These are phyloP conservation scores for Hyaloscypha hepaticicola DNA, from an alignment of 495 filamentous ascomycete genomes.

Conservation along the genomic window DNA sequence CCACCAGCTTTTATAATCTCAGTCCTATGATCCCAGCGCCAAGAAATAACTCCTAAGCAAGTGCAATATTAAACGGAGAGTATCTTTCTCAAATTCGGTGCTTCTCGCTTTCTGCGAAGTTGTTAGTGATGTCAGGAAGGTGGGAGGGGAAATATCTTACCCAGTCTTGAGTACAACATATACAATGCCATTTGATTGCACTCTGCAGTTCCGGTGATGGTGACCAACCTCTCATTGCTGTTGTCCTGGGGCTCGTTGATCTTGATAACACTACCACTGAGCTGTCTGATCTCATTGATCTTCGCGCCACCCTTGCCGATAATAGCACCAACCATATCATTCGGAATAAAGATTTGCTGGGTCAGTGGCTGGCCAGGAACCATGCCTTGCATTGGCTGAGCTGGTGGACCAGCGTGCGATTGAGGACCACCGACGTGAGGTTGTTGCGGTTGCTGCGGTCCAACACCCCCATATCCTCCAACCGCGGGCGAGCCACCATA, in stretches of 20 bases:
- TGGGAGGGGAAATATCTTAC: slow-evolving; percentile 52
- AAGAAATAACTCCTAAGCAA: slow-evolving; percentile 2
- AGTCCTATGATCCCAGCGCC: not conserved
- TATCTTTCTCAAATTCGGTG: slow-evolving; percentile 54
- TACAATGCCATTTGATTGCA: slow-evolving; percentile 99
- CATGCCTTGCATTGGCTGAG: slow-evolving; percentile 70
- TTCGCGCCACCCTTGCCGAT: slow-evolving; percentile 98
- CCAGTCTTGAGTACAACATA: slow-evolving; percentile 96
- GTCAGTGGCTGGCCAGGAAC: slow-evolving; percentile 87
- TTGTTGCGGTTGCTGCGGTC: slow-evolving; percentile 73
- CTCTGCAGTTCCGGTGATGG: slow-evolving; percentile 95
- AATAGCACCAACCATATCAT: slow-evolving; percentile 99
- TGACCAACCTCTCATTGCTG: slow-evolving; percentile 96
- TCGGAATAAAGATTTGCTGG: slow-evolving; percentile 98
- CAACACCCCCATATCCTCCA: slow-evolving; percentile 65
- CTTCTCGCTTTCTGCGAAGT: slow-evolving; percentile 73
- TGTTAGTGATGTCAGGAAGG: slow-evolving; percentile 27
- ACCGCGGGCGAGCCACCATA: slow-evolving; percentile 67
- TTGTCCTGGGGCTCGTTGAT: slow-evolving; percentile 99
- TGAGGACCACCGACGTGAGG: slow-evolving; percentile 53
- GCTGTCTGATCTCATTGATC: slow-evolving; percentile 97
- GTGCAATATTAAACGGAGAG: not conserved
- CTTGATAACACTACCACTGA: slow-evolving; percentile 98
- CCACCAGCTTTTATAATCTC: slow-evolving; percentile 1
- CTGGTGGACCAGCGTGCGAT: slow-evolving; percentile 58